Evolutionary conservation across 768 basidiomycete genomes (phyloP), one percentile per base, ranked within the genome.

Genomic region (Psilocybe cubensis): DNA sequence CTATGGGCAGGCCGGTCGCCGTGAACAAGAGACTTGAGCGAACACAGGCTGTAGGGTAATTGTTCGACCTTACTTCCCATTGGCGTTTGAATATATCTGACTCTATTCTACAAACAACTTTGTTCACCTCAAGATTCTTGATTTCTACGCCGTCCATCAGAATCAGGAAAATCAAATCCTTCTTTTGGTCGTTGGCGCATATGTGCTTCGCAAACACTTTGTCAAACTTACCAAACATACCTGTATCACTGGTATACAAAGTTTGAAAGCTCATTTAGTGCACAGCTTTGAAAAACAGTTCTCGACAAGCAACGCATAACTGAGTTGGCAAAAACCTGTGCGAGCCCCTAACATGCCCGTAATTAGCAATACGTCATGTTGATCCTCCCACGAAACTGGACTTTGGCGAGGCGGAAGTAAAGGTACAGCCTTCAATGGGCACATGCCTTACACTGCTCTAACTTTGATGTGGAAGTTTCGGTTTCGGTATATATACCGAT

Each of bases 1-100:
- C 79, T 35, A 76, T 69, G 49, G 83, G 80, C 14, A 71, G 84
- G 33, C 79, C 83, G 18, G 72, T 81, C 23, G 82, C 79, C 1
- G 79, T 90, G 5, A 91, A 92, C 70, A 89, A 88, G 72, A 79
- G 88, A 74, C 67, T 92, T 64, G 90, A 90, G 69, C 78, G 89
- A 68, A 79, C 87, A 3, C 88, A 89, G 64, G 85, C 85, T 21
- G 85, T 79, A 7, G 84, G n/a, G 11, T 42, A 21, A 6, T 41
- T 42, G n/a, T 52, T 44, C 20, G 17, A 24, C 17, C 17, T 18
- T 35, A 8, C 38, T n/a, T n/a, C 12, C 35, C 14, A 38, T 9
- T 11, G 5, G 6, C n/a, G 35, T 38, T n/a, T 17, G 14, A 8
- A 38, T n/a, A 29, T 28, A n/a, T 31, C 27, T 10, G 14, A 5